These are phyloP conservation scores for Paramyrothecium roridum DNA, from an alignment of 2,329 filamentous ascomycete genomes.

Conservation along the genomic window DNA sequence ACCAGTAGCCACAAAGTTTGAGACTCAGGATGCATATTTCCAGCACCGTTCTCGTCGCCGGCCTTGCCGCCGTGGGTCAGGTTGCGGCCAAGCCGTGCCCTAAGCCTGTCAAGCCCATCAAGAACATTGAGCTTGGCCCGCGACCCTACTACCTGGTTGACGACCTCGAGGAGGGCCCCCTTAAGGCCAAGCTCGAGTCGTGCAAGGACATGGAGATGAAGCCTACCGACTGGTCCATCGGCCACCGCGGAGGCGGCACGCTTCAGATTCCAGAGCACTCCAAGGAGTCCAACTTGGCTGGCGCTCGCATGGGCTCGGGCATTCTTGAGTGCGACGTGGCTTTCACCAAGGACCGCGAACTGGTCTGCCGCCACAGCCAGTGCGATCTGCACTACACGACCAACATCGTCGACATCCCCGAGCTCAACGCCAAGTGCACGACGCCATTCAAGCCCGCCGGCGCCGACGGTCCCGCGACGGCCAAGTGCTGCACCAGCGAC, in stretches of 20 bases:
- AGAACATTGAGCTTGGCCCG: slow-evolving; percentile 56
- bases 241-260: slow-evolving; percentile 59
- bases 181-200: slow-evolving; percentile 57
- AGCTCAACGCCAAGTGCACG: slow-evolving; percentile 62
- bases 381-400: slow-evolving; percentile 69
- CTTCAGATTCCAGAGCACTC: slow-evolving; percentile 65
- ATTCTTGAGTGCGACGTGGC: slow-evolving; percentile 66
- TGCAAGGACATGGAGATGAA: slow-evolving; percentile 54
- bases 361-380: slow-evolving; percentile 67
- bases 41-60: slow-evolving; percentile 21
- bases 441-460: slow-evolving; percentile 56
- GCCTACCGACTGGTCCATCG: slow-evolving; percentile 55
- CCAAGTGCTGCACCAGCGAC: slow-evolving; percentile 69
- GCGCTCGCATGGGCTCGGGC: slow-evolving; percentile 64
- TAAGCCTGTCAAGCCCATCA: slow-evolving; percentile 28
- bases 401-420: slow-evolving; percentile 60
- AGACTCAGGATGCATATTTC: slow-evolving; percentile 27
- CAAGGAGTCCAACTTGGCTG: slow-evolving; percentile 55
- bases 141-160: slow-evolving; percentile 63
- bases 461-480: slow-evolving; percentile 48
- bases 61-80: slow-evolving; percentile 23
- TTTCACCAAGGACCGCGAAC: slow-evolving; percentile 61
- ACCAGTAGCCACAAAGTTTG: slow-evolving; percentile 4
- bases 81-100: slow-evolving; percentile 21
- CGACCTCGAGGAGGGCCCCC: slow-evolving; percentile 55